Evolutionary conservation across 805 yeast species (phyloP), one percentile per base, ranked within the genome.

Genomic region (Kregervanrija pseudodelftensis): DNA sequence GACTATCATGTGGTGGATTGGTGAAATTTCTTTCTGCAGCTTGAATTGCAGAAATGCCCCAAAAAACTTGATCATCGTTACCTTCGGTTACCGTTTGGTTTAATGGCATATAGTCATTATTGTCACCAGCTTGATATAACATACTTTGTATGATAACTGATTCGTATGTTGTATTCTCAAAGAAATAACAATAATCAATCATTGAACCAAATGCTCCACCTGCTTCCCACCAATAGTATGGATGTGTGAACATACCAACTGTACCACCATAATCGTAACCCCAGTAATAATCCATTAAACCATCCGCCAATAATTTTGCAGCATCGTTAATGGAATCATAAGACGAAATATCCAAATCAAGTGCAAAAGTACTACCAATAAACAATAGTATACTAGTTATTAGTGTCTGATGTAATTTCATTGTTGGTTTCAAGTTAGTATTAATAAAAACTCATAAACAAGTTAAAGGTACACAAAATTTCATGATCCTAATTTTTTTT

Each of bases 141-240:
- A 91, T 61, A 3, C 95, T 85, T 33, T 73, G 68, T 55, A 75
- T 72, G 44, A 87, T 73, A 33, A 73, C 46, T 11, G 72, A 70
- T 37, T 74, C 82, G 55, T 78, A 85, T 1, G 90, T 77, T 50
- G 74, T 75, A 61, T 90, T 84, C 34, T 82, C 76, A 61, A 86
- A 77, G 60, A 72, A 82, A 53, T 61, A 80, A 67, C 87, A 74
- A 64, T 85, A 83, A 61, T 89, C 96, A 37, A 91, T 59, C 73
- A 91, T 68, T 14, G 85, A 72, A 8, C 96, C 95, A 86, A 89
- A 88, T 2, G 91, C 96, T 49, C 90, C 95, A 53, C 98, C 98
- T 9, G 97, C 95, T 67, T 89, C 88, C 97, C 97, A 90, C 99
- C 98, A 91, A 72, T 91, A 91, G 72, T 91, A 90, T 0, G 98